These are phyloP conservation scores for Mimosa bimucronata DNA, from an alignment of 306 rosid genomes.

Conservation along the genomic window DNA sequence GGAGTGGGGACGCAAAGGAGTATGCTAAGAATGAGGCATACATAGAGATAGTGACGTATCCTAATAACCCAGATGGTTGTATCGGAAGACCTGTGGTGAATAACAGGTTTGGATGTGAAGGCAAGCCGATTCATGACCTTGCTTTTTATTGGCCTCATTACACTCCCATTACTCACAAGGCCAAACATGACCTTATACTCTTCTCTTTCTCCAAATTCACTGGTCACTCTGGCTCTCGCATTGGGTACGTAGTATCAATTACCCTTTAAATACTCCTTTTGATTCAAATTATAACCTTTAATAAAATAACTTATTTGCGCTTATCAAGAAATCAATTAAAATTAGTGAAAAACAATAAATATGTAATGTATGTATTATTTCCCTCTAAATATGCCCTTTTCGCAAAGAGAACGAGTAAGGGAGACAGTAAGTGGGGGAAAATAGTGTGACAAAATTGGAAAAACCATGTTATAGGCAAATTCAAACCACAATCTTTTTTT, in stretches of 20 bases:
- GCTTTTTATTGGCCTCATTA: conserved; percentile 98
- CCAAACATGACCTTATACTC: conserved; percentile 67
- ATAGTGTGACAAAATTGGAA: no score
- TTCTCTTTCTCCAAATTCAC: conserved; percentile 87
- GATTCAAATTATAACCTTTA: no score
- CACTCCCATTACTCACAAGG: conserved; percentile 54
- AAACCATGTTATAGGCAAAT: no score
- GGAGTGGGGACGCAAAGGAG: conserved; percentile 79
- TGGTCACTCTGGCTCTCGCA: conserved; percentile 88
- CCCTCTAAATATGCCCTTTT: no score
- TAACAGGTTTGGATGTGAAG: conserved; percentile 40
- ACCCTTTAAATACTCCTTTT: no score
- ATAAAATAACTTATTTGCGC: no score
- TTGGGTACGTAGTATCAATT: conserved; percentile 53
- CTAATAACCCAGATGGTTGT: conserved; percentile 89
- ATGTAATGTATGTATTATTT: no score
- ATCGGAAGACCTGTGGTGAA: conserved; percentile 63
- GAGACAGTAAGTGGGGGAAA: no score
- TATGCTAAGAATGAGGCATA: conserved; percentile 61
- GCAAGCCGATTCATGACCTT: conserved; percentile 69
- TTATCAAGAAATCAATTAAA: no score
- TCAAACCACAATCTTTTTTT: no score
- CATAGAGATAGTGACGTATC: conserved; percentile 86
- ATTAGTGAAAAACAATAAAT: no score
- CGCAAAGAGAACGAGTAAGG: no score